These are phyloP conservation scores for Zymoseptoria crescenta DNA, from an alignment of 2,329 filamentous ascomycete genomes.

Conservation along the genomic window DNA sequence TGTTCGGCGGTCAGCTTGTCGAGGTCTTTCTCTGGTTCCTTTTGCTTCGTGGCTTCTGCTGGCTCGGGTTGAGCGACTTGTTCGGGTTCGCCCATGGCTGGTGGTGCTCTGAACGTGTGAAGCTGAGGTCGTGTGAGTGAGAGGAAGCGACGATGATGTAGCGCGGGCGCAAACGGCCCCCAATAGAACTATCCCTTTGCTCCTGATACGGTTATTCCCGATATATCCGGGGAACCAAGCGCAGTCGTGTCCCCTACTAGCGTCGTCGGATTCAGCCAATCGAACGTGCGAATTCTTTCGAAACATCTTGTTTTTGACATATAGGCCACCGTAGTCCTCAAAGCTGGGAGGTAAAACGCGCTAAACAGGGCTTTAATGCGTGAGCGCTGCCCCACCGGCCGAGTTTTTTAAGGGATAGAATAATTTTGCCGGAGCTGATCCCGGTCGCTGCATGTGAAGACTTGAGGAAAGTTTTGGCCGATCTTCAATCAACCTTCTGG, in stretches of 20 bases:
- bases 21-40: slow-evolving; percentile 22
- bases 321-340: no score
- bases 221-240: no score
- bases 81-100: not conserved
- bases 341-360: no score
- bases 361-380: no score
- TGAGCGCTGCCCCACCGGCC: no score
- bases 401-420: no score
- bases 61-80: not conserved
- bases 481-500: not conserved
- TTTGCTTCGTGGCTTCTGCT: not conserved
- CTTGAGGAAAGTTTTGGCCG: not conserved
- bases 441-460: slow-evolving; percentile 5
- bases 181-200: no score
- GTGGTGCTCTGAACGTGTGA: not conserved
- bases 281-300: no score
- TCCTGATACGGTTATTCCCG: no score
- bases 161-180: not conserved
- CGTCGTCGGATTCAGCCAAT: no score
- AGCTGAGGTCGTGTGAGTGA: not conserved
- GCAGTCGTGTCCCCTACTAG: no score
- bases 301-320: no score
- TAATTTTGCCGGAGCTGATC: slow-evolving; percentile 6
- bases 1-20: slow-evolving; percentile 26
- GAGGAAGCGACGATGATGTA: not conserved